Percentiles rank a stretch among this genome's conserved stretches.
These are phyloP conservation scores for Tremella mesenterica DNA, from an alignment of 768 basidiomycete species.

Conservation along the genomic window DNA sequence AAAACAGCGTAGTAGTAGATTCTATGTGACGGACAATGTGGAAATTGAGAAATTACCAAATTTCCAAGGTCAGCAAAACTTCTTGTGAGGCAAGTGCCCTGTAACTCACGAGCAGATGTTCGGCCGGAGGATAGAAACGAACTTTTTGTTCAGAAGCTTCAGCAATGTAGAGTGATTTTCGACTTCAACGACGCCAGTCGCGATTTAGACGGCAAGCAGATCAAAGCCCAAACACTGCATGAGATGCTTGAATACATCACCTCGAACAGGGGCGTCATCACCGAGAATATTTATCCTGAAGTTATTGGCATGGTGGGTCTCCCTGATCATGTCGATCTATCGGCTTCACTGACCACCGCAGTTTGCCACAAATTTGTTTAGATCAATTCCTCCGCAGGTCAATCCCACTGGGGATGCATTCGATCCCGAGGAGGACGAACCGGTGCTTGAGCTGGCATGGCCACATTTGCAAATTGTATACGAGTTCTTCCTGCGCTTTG, in stretches of 20 bases:
- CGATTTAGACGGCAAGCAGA: slow-evolving; percentile 93
- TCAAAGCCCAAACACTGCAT: slow-evolving; percentile 93
- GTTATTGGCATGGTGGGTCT: slow-evolving; percentile 86
- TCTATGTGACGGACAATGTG: slow-evolving; percentile 90
- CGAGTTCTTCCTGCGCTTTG: slow-evolving; percentile 98
- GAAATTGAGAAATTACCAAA: slow-evolving; percentile 90
- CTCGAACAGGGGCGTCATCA: slow-evolving; percentile 88
- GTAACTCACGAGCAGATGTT: slow-evolving; percentile 57
- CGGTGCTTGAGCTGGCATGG: slow-evolving; percentile 97
- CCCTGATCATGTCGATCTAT: not conserved
- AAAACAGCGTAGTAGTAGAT: slow-evolving; percentile 94
- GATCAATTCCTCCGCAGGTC: slow-evolving; percentile 98
- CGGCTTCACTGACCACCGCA: slow-evolving; percentile 42
- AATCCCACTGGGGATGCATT: slow-evolving; percentile 98
- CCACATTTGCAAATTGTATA: slow-evolving; percentile 99
- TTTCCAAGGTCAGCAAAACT: slow-evolving; percentile 51
- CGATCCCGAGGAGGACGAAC: slow-evolving; percentile 98
- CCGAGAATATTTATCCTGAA: slow-evolving; percentile 95
- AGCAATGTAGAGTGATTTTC: slow-evolving; percentile 92
- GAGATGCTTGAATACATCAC: slow-evolving; percentile 99
- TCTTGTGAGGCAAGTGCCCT: not conserved
- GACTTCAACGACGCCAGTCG: slow-evolving; percentile 97
- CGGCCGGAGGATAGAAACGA: slow-evolving; percentile 76
- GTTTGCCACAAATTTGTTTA: slow-evolving; percentile 98
- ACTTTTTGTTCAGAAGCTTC: slow-evolving; percentile 86